Conservation (phyloP, 495 filamentous ascomycete species). For the Oidiodendron maius region DNA sequence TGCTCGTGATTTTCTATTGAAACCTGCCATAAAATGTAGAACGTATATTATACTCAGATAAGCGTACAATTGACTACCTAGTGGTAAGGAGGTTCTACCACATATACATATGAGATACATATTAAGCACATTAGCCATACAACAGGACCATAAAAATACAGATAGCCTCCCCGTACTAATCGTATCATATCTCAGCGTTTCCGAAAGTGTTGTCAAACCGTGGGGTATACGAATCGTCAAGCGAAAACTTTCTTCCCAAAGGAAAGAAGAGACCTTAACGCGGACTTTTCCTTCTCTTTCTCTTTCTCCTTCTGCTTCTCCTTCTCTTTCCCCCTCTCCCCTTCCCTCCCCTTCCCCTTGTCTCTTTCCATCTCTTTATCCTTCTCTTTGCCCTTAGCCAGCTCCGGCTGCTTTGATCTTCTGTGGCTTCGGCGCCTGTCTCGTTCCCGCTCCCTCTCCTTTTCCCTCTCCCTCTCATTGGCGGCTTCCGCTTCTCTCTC, state of each 20-base stretch:
- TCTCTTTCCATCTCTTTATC: constrained; percentile 28
- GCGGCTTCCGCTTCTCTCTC: constrained; percentile 9
- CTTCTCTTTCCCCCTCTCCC: constrained; percentile 12
- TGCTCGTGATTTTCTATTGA: too few species aligned
- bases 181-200: constrained; percentile 13
- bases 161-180: too few species aligned
- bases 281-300: constrained; percentile 9
- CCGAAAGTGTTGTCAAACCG: neutral
- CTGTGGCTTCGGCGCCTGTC: neutral
- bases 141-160: neutral
- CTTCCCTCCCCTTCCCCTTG: constrained; percentile 24
- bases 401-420: neutral
- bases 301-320: constrained; percentile 7
- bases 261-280: constrained; percentile 16
- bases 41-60: too few species aligned
- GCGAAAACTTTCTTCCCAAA: constrained; percentile 19
- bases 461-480: neutral
- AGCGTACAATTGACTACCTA: too few species aligned
- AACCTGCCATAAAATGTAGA: too few species aligned
- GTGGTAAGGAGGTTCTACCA: too few species aligned
- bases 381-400: neutral
- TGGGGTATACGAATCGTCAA: neutral
- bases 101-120: constrained; percentile 18
- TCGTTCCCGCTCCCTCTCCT: constrained; percentile 6
- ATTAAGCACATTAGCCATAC: constrained; percentile 9